A percentile compares a stretch with the other conserved stretches of the same genome.
Evolutionary conservation across 2,329 filamentous ascomycete species (phyloP).

Genomic region (Calonectria honghensis): DNA sequence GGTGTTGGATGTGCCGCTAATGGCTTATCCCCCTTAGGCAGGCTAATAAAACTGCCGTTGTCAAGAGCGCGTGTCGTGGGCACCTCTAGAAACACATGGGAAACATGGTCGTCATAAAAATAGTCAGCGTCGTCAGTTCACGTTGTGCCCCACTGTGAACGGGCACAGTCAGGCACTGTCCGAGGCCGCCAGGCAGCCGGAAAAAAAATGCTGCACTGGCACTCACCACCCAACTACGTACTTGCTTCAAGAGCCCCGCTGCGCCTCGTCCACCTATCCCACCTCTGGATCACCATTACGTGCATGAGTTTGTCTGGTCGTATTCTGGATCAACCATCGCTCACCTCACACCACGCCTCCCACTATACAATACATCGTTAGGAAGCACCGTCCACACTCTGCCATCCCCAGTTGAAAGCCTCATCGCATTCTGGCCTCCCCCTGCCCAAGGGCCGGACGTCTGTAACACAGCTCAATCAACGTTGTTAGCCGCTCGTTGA

Average conservation of each 20-base stretch:
- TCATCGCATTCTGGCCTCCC: slow-evolving; percentile 19
- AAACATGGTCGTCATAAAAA: slow-evolving; percentile 20
- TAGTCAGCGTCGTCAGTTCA: slow-evolving; percentile 15
- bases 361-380: slow-evolving; percentile 1
- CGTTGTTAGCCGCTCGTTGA: slow-evolving; percentile 1
- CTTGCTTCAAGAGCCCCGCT: neutral
- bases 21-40: slow-evolving; percentile 2
- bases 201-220: slow-evolving; percentile 12
- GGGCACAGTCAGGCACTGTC: slow-evolving; percentile 31
- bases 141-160: slow-evolving; percentile 12
- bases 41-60: slow-evolving; percentile 24
- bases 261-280: slow-evolving; percentile 9
- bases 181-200: slow-evolving; percentile 25
- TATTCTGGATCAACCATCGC: slow-evolving; percentile 3
- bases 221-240: slow-evolving; percentile 2
- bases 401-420: neutral
- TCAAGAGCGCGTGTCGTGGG: slow-evolving; percentile 24
- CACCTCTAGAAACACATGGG: slow-evolving; percentile 20
- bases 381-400: neutral
- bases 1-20: slow-evolving; percentile 10
- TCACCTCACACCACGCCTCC: slow-evolving; percentile 17
- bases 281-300: slow-evolving; percentile 23
- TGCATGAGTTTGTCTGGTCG: slow-evolving; percentile 24
- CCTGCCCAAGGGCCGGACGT: slow-evolving; percentile 12
- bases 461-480: slow-evolving; percentile 10